A percentile compares a stretch with the other conserved stretches of the same genome.
Conservation (phyloP, 1,284 basidiomycete species). For the Melampsora occidentalis region DNA sequence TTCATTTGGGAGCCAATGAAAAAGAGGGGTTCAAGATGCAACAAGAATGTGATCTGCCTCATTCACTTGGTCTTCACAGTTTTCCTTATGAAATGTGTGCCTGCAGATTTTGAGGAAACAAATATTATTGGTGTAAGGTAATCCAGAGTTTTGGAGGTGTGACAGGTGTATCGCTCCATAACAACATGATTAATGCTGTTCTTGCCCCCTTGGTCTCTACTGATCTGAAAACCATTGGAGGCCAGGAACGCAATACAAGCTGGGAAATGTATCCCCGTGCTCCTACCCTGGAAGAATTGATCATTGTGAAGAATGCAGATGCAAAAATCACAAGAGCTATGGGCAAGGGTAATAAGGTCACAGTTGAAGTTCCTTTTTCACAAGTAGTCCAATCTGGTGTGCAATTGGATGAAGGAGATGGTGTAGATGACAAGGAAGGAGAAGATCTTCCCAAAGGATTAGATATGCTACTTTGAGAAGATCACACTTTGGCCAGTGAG, state of each 20-base stretch:
- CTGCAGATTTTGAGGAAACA: neutral
- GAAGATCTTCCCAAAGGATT: too few relatives aligned
- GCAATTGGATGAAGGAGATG: too few relatives aligned
- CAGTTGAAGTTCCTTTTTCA: too few relatives aligned
- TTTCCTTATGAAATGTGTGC: neutral
- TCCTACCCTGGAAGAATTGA: neutral
- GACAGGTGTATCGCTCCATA: neutral
- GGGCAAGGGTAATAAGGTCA: too few relatives aligned
- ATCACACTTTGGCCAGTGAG: too few relatives aligned
- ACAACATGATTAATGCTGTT: neutral
- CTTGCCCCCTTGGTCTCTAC: neutral
- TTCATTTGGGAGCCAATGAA: neutral
- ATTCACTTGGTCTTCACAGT: neutral
- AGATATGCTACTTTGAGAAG: too few relatives aligned
- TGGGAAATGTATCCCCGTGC: neutral
- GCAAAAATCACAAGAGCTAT: too few relatives aligned
- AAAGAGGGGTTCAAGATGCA: neutral
- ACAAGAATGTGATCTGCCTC: neutral
- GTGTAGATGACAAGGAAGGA: too few relatives aligned
- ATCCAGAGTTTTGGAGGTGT: neutral
- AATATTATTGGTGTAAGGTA: slow-evolving; percentile 14
- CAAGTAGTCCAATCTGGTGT: too few relatives aligned
- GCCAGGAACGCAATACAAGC: neutral
- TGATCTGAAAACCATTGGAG: neutral
- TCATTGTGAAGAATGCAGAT: too few relatives aligned